These are phyloP conservation scores for Cucurbita argyrosperma DNA, from an alignment of 306 rosid species.

Conservation along the genomic window DNA sequence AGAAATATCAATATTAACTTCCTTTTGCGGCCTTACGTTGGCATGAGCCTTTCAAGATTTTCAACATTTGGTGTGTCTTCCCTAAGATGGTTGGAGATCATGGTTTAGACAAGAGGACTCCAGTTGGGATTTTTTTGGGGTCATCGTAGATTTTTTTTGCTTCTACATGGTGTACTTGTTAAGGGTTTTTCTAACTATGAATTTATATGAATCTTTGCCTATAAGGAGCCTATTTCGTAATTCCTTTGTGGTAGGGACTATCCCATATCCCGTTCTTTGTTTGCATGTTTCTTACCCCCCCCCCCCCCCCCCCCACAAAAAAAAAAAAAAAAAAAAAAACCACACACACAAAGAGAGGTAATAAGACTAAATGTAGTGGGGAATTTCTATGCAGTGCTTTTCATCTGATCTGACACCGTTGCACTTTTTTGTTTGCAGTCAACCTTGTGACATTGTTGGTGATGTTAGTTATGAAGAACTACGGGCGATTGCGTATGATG, in stretches of 20 bases:
- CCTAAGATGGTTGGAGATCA: not conserved
- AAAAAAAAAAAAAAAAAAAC: no score
- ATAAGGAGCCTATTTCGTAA: not conserved
- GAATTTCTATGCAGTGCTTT: not conserved
- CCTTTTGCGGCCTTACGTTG: not conserved
- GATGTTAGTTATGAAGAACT: conserved; percentile 87
- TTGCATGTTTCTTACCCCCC: no score
- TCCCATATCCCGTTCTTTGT: not conserved
- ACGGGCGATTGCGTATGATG: conserved; percentile 73
- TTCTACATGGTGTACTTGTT: no score
- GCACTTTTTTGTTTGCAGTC: conserved; percentile 30
- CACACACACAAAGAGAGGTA: not conserved
- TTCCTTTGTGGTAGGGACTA: no score
- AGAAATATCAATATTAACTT: no score
- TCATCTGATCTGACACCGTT: not conserved
- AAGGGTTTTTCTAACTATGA: no score
- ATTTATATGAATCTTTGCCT: not conserved
- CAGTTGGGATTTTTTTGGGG: no score
- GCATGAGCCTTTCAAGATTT: not conserved
- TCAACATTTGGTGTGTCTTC: not conserved
- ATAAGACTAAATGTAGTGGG: not conserved
- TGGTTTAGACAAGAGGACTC: not conserved
- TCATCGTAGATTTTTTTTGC: no score
- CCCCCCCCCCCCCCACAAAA: no score
- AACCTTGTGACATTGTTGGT: conserved; percentile 72